Evolutionary conservation across 306 rosid genomes (phyloP), one percentile per base, ranked within the genome.

Genomic region (Vigna unguiculata): DNA sequence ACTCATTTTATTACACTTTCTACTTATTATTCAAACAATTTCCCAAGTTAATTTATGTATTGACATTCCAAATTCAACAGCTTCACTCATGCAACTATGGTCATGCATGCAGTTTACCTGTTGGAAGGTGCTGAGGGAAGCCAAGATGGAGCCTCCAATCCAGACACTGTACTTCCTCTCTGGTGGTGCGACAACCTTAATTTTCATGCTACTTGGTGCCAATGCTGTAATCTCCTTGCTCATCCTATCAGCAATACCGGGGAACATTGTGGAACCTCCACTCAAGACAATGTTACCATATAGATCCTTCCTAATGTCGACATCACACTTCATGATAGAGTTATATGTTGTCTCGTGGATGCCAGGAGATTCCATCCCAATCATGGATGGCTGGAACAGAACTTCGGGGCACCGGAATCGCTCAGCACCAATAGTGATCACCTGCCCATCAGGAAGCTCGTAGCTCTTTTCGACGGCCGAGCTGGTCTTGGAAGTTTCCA

Each of bases 381-480:
- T 85, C 86, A 85, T 79, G 78, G 86, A 85, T 30, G 89, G 89
- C 83, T 85, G 86, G 84, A 85, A 85, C 6, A 85, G 73, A 43
- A 85, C 88, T 58, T 85, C 88, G 22, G 88, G 88, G 68, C 88
- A 85, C 22, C 88, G 80, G 89, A 85, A 85, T 66, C 88, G 76
- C 22, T 85, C 88, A n/a, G 88, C 86, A 1, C 88, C 88, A 0
- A 85, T 85, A 0, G 88, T 85, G 80, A 85, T 85, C 66, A 85
- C 88, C 82, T 85, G 86, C 19, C 88, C 88, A 45, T 85, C 88
- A 17, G 88, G 86, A 17, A 85, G 80, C 83, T 90, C 93, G 21
- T 90, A 90, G 77, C 90, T 90, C 80, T 87, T 90, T 91, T 88
- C 96, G 80, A 90, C 96, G 54, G 96, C 81, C 13, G 93, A 88